Evolutionary conservation across 2,329 filamentous ascomycete species (phyloP).

Genomic region (Trichoderma koningiopsis): DNA sequence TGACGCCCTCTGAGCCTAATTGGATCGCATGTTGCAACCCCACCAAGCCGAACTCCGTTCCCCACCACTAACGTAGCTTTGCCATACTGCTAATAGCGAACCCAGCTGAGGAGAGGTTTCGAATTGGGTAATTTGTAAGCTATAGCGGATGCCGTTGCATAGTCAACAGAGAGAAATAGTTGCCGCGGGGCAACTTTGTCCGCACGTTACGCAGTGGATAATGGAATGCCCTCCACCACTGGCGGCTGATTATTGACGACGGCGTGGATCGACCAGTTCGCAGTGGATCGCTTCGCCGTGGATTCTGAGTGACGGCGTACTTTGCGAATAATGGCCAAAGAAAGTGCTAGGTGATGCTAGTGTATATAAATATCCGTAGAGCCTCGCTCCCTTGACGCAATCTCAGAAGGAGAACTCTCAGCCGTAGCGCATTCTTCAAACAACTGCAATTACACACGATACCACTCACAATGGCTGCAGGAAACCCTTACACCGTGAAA

Average conservation of each 20-base stretch:
- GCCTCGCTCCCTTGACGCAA: not conserved
- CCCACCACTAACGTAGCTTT: not conserved
- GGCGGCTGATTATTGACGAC: slow-evolving; percentile 16
- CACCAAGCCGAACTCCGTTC: slow-evolving; percentile 8
- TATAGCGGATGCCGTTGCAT: not conserved
- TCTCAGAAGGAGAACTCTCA: not conserved
- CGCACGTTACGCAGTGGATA: not conserved
- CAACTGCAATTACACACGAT: not conserved
- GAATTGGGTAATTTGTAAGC: not conserved
- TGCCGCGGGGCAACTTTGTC: slow-evolving; percentile 25
- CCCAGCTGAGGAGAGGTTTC: not conserved
- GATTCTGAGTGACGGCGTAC: not conserved
- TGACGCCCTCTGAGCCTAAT: slow-evolving; percentile 20
- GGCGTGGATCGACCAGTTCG: not conserved
- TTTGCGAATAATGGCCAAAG: not conserved
- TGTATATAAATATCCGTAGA: not conserved
- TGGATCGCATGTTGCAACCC: slow-evolving; percentile 20
- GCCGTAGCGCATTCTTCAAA: not conserved
- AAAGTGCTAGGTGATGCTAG: not conserved
- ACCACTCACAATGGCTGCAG: slow-evolving; percentile 4
- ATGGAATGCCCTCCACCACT: slow-evolving; percentile 7
- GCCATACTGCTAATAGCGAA: not conserved
- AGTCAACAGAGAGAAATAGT: slow-evolving; percentile 11
- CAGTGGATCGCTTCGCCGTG: slow-evolving; percentile 2
- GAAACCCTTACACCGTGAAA: slow-evolving; percentile 49